A percentile compares a stretch with the other conserved stretches of the same genome.
Evolutionary conservation across 345 rosid species (phyloP).

Genomic region (Moringa oleifera): DNA sequence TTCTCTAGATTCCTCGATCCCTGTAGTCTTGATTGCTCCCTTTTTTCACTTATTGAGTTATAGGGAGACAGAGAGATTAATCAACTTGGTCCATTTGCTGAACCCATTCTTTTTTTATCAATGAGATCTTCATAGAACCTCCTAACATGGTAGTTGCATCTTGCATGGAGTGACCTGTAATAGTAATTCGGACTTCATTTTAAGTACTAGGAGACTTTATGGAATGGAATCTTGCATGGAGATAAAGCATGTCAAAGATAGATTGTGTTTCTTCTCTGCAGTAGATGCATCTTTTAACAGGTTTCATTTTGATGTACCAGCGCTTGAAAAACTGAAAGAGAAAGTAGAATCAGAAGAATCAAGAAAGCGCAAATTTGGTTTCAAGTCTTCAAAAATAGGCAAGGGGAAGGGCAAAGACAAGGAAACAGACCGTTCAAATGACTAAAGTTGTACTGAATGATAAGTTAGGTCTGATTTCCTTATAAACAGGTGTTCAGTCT

Average conservation of each 20-base stretch:
- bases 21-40: not conserved
- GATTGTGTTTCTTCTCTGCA: not conserved
- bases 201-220: not conserved
- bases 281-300: not conserved
- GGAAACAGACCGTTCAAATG: too few relatives aligned
- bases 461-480: not conserved
- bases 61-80: not conserved
- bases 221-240: not conserved
- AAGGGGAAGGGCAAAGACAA: constrained; percentile 21
- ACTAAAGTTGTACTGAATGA: too few relatives aligned
- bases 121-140: not conserved
- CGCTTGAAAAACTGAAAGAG: constrained; percentile 71
- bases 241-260: not conserved
- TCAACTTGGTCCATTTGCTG: not conserved
- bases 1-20: not conserved
- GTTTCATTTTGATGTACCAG: constrained; percentile 30
- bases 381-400: constrained; percentile 34
- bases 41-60: not conserved
- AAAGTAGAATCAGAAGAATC: constrained; percentile 61
- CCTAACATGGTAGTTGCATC: not conserved
- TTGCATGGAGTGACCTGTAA: not conserved
- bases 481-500: not conserved
- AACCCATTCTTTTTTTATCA: not conserved
- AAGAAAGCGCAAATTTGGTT: constrained; percentile 40
- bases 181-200: too few relatives aligned